These are phyloP conservation scores for Epichloe festucae DNA, from an alignment of 2,329 filamentous ascomycete species.

Conservation along the genomic window DNA sequence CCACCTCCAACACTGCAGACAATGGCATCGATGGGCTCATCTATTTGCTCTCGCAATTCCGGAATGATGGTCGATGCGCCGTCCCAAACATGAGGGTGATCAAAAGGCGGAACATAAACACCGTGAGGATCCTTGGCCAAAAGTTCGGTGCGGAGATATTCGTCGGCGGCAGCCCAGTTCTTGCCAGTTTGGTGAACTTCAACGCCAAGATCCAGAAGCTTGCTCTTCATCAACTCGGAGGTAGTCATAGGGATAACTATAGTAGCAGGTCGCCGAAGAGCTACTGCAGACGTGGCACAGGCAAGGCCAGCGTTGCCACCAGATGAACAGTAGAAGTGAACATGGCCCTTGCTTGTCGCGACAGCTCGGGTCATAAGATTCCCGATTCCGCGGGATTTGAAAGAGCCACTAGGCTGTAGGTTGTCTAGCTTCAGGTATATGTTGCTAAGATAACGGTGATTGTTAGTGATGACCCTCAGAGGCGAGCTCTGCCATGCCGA, in stretches of 20 bases:
- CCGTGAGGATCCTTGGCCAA: slow-evolving; percentile 37
- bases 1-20: slow-evolving; percentile 73
- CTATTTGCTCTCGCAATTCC: slow-evolving; percentile 29
- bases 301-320: slow-evolving; percentile 80
- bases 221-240: slow-evolving; percentile 55
- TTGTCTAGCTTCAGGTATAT: slow-evolving; percentile 79
- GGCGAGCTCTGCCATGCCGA: neutral
- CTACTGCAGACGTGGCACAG: slow-evolving; percentile 57
- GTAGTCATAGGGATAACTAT: slow-evolving; percentile 61
- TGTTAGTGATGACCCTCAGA: neutral
- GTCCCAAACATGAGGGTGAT: slow-evolving; percentile 54
- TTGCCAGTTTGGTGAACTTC: slow-evolving; percentile 56
- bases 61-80: slow-evolving; percentile 48
- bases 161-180: slow-evolving; percentile 58
- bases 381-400: slow-evolving; percentile 71
- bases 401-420: slow-evolving; percentile 72
- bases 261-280: slow-evolving; percentile 53
- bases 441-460: slow-evolving; percentile 32
- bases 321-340: slow-evolving; percentile 68
- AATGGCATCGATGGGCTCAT: slow-evolving; percentile 48
- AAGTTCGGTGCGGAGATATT: slow-evolving; percentile 46
- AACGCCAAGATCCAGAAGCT: slow-evolving; percentile 55
- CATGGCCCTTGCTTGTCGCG: slow-evolving; percentile 18
- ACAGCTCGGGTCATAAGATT: slow-evolving; percentile 44
- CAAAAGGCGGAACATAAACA: slow-evolving; percentile 59